phyloP scores from a whole-genome alignment of 305 asterid genomes.

The Fraxinus floribunda region DNA sequence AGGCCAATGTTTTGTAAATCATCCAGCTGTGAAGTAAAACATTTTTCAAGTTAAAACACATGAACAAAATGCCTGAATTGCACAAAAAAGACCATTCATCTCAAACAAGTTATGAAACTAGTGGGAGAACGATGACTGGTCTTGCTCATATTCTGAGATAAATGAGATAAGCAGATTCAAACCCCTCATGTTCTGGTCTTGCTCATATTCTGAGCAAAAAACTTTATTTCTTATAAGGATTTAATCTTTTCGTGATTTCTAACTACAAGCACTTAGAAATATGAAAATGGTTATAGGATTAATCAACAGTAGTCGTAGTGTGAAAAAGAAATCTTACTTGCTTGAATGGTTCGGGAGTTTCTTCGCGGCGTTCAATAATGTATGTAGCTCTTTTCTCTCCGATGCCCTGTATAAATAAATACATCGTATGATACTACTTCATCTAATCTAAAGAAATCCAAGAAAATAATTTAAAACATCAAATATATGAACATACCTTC shows the following conservation, averaged over 20 bases:
- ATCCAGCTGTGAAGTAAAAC: constrained; percentile 58
- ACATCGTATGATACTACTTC: background rate
- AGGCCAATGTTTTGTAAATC: constrained; percentile 79
- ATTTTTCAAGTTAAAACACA: background rate
- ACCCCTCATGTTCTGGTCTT: background rate
- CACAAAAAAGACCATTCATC: background rate
- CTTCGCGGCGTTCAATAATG: constrained; percentile 71
- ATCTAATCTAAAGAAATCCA: background rate
- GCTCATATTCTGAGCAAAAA: background rate
- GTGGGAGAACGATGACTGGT: background rate
- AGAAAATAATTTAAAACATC: background rate
- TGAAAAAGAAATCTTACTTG: constrained; percentile 38
- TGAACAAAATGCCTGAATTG: background rate
- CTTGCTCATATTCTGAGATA: too few species aligned
- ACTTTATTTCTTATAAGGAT: background rate
- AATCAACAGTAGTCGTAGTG: background rate
- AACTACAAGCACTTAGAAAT: background rate
- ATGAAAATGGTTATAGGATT: background rate
- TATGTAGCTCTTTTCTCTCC: constrained; percentile 85
- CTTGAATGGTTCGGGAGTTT: constrained; percentile 77
- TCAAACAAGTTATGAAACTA: background rate
- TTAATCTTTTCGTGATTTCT: background rate
- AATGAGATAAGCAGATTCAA: background rate
- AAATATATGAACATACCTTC: constrained; percentile 37
- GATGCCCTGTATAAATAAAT: constrained; percentile 54